Evolutionary conservation across 2,329 filamentous ascomycete genomes (phyloP).

Genomic region (Ceratocystis eucalypticola): DNA sequence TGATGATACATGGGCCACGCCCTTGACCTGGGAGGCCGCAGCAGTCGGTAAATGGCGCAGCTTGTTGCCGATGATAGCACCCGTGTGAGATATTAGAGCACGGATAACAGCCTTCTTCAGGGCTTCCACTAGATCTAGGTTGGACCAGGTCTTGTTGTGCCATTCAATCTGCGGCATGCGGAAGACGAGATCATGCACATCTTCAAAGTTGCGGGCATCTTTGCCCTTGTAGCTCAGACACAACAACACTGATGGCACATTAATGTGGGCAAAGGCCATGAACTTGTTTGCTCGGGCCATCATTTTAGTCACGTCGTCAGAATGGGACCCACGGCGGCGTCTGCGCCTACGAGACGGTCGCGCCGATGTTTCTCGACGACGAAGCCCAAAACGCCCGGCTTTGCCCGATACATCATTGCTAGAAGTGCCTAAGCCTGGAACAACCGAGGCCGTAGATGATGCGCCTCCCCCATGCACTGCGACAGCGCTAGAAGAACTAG

Average conservation of each 20-base stretch:
- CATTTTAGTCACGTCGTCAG: conserved; percentile 93
- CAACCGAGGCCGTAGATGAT: background rate
- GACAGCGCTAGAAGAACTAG: background rate
- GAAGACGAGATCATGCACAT: conserved; percentile 96
- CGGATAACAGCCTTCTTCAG: conserved; percentile 91
- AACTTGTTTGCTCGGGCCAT: conserved; percentile 88
- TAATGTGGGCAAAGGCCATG: conserved; percentile 93
- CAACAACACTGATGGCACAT: conserved; percentile 85
- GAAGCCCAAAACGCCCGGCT: conserved; percentile 39
- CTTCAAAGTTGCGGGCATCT: conserved; percentile 86
- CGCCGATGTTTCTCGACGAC: conserved; percentile 34
- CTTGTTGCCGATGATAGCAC: conserved; percentile 95
- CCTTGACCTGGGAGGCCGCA: conserved; percentile 49
- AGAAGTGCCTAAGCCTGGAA: background rate
- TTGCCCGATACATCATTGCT: background rate
- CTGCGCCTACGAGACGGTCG: conserved; percentile 31
- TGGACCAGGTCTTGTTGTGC: conserved; percentile 98
- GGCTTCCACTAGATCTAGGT: conserved; percentile 80
- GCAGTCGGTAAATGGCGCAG: conserved; percentile 77
- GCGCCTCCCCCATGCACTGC: background rate
- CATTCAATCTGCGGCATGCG: conserved; percentile 88
- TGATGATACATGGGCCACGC: conserved; percentile 44
- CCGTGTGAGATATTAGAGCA: conserved; percentile 86
- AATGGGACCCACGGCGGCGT: conserved; percentile 34
- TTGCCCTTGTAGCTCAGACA: conserved; percentile 96